Percentiles rank a stretch among this genome's conserved stretches.
These are phyloP conservation scores for Aureobasidium sp. DNA, from an alignment of 2,329 filamentous ascomycete species.

Conservation along the genomic window DNA sequence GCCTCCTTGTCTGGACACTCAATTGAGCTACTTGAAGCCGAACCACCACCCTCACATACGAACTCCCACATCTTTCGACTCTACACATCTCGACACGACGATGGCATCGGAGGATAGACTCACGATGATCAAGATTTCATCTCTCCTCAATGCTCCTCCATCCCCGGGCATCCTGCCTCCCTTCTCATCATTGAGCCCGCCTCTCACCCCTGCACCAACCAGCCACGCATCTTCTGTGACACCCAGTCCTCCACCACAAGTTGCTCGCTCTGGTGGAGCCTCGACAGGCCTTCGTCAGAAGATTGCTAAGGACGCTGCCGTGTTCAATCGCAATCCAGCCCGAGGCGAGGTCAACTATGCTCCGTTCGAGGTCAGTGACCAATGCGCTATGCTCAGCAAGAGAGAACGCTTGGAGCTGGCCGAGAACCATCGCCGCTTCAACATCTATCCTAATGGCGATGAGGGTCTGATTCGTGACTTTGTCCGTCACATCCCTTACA, in stretches of 20 bases:
- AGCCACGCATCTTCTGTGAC: constrained; percentile 21
- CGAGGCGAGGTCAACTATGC: constrained; percentile 65
- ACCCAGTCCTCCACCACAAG: constrained; percentile 22
- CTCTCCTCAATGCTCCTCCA: constrained; percentile 14
- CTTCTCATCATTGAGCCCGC: constrained; percentile 19
- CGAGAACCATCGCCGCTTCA: constrained; percentile 55
- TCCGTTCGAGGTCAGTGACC: constrained; percentile 57
- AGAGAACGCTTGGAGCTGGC: constrained; percentile 41
- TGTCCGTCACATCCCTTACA: constrained; percentile 74
- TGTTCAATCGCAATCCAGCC: constrained; percentile 55
- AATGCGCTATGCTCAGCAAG: constrained; percentile 29
- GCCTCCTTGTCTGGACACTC: constrained; percentile 13
- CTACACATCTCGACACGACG: background rate
- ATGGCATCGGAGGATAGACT: background rate
- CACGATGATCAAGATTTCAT: constrained; percentile 12
- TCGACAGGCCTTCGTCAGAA: constrained; percentile 39
- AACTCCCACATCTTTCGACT: background rate
- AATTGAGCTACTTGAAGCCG: constrained; percentile 11
- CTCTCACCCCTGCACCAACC: constrained; percentile 24
- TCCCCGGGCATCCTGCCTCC: constrained; percentile 8
- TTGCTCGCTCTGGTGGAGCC: constrained; percentile 18
- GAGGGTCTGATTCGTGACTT: constrained; percentile 40
- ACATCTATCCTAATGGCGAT: constrained; percentile 54
- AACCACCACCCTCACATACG: background rate
- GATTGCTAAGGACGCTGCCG: constrained; percentile 57